A percentile compares a stretch with the other conserved stretches of the same genome.
phyloP scores from a whole-genome alignment of 495 filamentous ascomycete genomes.

The Lasiosphaeriaceae sp. region DNA sequence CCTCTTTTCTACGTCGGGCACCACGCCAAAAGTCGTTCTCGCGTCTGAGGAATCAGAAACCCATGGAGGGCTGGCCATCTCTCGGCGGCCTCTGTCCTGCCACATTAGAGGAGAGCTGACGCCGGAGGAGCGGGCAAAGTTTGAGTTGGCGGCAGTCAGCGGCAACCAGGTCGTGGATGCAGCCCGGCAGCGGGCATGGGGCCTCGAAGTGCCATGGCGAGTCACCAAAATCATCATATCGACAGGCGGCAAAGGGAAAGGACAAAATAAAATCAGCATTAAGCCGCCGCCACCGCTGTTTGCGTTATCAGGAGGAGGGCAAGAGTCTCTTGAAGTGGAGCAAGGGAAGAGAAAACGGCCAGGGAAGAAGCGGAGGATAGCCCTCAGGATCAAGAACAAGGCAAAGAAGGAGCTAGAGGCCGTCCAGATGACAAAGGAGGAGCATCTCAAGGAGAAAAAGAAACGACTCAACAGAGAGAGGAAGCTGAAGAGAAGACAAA shows the following conservation, averaged over 20 bases:
- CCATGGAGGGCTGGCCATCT: conserved; percentile 36
- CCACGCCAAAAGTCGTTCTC: conserved; percentile 34
- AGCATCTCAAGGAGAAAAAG: conserved; percentile 50
- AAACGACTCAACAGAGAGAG: conserved; percentile 49
- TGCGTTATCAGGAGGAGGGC: background rate
- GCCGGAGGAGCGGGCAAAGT: conserved; percentile 25
- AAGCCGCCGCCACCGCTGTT: background rate
- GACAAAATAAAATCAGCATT: background rate
- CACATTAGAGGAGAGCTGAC: conserved; percentile 40
- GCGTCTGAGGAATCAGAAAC: conserved; percentile 16
- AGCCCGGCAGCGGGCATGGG: conserved; percentile 44
- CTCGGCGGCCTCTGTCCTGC: conserved; percentile 37
- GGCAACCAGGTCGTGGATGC: conserved; percentile 40
- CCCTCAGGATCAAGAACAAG: conserved; percentile 34
- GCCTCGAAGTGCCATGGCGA: conserved; percentile 53
- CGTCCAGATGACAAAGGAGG: conserved; percentile 44
- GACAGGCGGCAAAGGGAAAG: background rate
- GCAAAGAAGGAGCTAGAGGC: conserved; percentile 16
- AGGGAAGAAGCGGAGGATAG: conserved; percentile 53
- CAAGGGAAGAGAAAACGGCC: conserved; percentile 35
- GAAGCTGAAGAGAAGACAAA: conserved; percentile 49
- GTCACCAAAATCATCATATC: conserved; percentile 36
- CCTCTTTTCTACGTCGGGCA: conserved; percentile 45
- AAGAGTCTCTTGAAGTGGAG: conserved; percentile 3
- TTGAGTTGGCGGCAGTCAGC: conserved; percentile 39